These are phyloP conservation scores for Cetraspora pellucida DNA, from an alignment of 192 early-diverging fungal genomes.

Conservation along the genomic window DNA sequence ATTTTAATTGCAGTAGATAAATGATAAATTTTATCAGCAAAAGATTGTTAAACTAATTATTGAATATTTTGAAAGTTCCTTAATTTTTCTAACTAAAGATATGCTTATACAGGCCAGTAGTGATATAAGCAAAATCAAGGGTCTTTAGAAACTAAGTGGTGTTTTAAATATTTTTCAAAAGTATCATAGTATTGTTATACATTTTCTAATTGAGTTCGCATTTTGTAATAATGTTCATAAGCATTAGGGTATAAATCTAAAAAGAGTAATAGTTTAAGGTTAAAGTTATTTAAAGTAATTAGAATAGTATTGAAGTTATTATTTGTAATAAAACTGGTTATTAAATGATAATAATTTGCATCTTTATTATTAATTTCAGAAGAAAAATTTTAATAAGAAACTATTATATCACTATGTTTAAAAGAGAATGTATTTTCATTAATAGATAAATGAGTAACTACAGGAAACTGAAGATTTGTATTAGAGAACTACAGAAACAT, in stretches of 20 bases:
- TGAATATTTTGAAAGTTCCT: neutral
- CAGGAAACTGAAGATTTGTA: too few species aligned
- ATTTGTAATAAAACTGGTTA: neutral
- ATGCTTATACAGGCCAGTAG: too few species aligned
- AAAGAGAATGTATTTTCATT: neutral
- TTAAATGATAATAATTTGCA: conserved; percentile 22
- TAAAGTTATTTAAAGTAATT: too few species aligned
- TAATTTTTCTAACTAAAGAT: conserved; percentile 14
- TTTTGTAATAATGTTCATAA: neutral
- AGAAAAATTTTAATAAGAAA: neutral
- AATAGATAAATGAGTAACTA: too few species aligned
- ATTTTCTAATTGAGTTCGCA: neutral
- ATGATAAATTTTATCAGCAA: neutral
- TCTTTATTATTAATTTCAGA: conserved; percentile 20
- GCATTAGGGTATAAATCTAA: neutral
- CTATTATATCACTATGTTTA: conserved; percentile 1
- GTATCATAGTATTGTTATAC: neutral
- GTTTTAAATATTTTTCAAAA: too few species aligned
- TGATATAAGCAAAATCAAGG: too few species aligned
- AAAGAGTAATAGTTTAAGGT: neutral
- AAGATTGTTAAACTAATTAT: neutral
- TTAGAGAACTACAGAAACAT: too few species aligned
- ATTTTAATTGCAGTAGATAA: too few species aligned
- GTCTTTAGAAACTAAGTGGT: too few species aligned
- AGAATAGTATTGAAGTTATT: too few species aligned